Conservation (phyloP, 2,329 filamentous ascomycete species). For the Trichoderma brevicompactum region DNA sequence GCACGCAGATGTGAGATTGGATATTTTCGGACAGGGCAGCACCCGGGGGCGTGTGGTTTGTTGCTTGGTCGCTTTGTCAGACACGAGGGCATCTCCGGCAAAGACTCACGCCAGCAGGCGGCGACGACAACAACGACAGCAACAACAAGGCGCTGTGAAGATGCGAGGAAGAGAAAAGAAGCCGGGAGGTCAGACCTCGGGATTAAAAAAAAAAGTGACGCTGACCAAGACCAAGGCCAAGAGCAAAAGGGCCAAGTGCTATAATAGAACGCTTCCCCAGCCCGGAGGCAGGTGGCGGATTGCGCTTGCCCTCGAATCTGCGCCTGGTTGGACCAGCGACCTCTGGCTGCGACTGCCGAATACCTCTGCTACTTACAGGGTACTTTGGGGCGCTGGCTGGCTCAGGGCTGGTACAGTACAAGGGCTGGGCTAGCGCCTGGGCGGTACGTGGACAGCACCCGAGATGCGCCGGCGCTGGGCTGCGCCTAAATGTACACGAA, state of each 20-base stretch:
- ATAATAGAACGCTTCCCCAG: conserved; percentile 7
- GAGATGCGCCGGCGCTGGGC: not conserved
- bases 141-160: not conserved
- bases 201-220: no score
- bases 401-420: conserved; percentile 15
- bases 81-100: conserved; percentile 8
- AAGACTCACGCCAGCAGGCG: not conserved
- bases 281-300: conserved; percentile 20
- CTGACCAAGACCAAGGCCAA: no score
- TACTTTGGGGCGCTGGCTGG: conserved; percentile 10
- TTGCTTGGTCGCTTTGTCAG: conserved; percentile 9
- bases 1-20: conserved; percentile 16
- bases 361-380: not conserved
- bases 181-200: not conserved
- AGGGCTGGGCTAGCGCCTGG: conserved; percentile 15
- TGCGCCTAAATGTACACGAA: not conserved
- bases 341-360: not conserved
- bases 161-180: conserved; percentile 12
- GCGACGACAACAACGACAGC: not conserved
- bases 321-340: not conserved
- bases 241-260: not conserved
- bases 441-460: not conserved
- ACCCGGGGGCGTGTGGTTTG: not conserved
- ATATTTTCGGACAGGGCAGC: no score
- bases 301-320: conserved; percentile 20